Evolutionary conservation across 2,329 filamentous ascomycete genomes (phyloP), one percentile per base, ranked within the genome.

Genomic region (Aureobasidium sp.): DNA sequence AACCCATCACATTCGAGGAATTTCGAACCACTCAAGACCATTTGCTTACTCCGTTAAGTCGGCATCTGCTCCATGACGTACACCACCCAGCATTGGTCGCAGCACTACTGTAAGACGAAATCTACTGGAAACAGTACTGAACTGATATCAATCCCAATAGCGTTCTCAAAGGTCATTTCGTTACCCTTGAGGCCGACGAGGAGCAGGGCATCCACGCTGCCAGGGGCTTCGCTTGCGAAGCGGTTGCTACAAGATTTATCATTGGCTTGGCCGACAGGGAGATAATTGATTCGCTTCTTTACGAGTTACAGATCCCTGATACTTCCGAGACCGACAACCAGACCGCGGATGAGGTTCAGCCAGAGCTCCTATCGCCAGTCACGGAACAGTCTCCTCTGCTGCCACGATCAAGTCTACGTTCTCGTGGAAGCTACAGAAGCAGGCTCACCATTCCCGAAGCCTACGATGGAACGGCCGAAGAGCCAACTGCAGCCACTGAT

Each of bases 161-260:
- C 53, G 88, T 87, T 1, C 77, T 91, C 34, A 89, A 88, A 70
- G 90, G 87, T 79, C 88, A 92, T 70, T 93, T 87, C 64, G 77
- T 82, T 27, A 80, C 83, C 13, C 77, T 80, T 37, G 87, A 88
- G 65, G 79, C 79, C 52, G 79, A 81, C 55, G 78, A 80, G 57
- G 82, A 88, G 63, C 83, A 84, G 63, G 85, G 85, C 4, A 75
- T 92, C 36, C 84, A 85, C 62, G 83, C 88, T 62, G 83, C 87
- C 15, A 82, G 89, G 60, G 87, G 87, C 23, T 84, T 85, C 70
- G 88, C 87, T 32, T 92, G 89, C 70, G 89, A 93, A 76, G 88
- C 91, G 64, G 87, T 91, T 15, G 89, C 89, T 41, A 91, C 88
- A 87, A 83, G 89, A 42, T 90, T 91, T 67, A 78, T 92, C 39